Evolutionary conservation across 306 rosid species (phyloP).

Genomic region (Cercis canadensis): DNA sequence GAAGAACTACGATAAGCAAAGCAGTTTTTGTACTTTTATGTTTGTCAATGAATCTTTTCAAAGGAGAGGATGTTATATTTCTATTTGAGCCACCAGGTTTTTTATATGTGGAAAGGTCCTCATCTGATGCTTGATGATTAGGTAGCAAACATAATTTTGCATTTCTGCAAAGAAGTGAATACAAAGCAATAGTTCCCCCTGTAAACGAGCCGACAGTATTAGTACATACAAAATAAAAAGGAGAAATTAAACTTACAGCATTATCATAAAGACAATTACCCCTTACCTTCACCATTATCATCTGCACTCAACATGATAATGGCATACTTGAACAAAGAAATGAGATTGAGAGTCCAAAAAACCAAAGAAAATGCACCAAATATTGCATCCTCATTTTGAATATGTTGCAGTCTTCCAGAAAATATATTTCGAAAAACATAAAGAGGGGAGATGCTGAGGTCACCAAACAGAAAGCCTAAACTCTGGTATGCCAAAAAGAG

Average conservation of each 20-base stretch:
- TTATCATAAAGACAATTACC: slow-evolving; percentile 14
- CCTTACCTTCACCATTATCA: slow-evolving; percentile 86
- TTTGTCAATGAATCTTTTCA: slow-evolving; percentile 72
- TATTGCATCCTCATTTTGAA: slow-evolving; percentile 69
- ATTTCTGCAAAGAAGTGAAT: slow-evolving; percentile 78
- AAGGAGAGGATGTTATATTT: slow-evolving; percentile 45
- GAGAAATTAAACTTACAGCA: slow-evolving; percentile 13
- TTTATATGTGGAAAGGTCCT: slow-evolving; percentile 76
- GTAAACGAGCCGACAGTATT: slow-evolving; percentile 45
- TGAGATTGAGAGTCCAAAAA: slow-evolving; percentile 75
- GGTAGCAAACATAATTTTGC: slow-evolving; percentile 78
- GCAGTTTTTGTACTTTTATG: slow-evolving; percentile 60
- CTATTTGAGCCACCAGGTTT: slow-evolving; percentile 60
- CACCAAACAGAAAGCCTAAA: slow-evolving; percentile 77
- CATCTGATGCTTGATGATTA: slow-evolving; percentile 80
- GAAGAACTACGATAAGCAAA: slow-evolving; percentile 71
- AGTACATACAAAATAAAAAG: not conserved
- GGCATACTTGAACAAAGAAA: slow-evolving; percentile 69
- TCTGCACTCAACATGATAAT: slow-evolving; percentile 59
- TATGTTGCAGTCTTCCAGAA: slow-evolving; percentile 56
- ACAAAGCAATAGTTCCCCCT: slow-evolving; percentile 84
- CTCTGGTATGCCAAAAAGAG: slow-evolving; percentile 67
- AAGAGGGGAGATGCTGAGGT: slow-evolving; percentile 73
- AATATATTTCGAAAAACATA: slow-evolving; percentile 73
- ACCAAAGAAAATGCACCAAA: slow-evolving; percentile 79